A percentile compares a stretch with the other conserved stretches of the same genome.
Evolutionary conservation across 345 rosid species (phyloP).

Genomic region (Ailanthus altissimus): DNA sequence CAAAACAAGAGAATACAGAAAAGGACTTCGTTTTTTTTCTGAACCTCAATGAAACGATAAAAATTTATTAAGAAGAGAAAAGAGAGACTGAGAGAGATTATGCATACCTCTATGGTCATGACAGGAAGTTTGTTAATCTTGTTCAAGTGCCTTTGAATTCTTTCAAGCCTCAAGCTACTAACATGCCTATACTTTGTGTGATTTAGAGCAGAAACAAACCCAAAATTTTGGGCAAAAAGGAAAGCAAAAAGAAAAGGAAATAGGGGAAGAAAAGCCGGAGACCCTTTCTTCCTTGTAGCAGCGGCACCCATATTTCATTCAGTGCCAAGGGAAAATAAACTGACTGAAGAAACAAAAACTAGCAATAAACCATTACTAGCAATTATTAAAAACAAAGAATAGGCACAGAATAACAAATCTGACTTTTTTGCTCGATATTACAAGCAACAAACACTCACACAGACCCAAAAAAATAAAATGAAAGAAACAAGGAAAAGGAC

Average conservation of each 20-base stretch:
- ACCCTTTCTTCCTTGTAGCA: conserved; percentile 23
- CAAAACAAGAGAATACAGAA: not conserved
- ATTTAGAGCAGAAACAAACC: conserved; percentile 42
- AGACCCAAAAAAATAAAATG: conserved; percentile 23
- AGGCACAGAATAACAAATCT: conserved; percentile 14
- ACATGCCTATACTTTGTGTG: conserved; percentile 59
- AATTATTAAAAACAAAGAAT: conserved; percentile 24
- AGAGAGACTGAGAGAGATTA: not conserved
- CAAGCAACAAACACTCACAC: conserved; percentile 31
- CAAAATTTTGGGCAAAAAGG: conserved; percentile 25
- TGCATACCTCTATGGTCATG: conserved; percentile 69
- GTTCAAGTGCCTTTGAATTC: conserved; percentile 78
- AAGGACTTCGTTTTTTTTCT: not conserved
- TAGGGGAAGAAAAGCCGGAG: conserved; percentile 18
- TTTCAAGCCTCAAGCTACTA: conserved; percentile 68
- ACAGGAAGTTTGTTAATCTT: conserved; percentile 84
- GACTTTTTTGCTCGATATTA: conserved; percentile 22
- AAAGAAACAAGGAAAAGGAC: conserved; percentile 36
- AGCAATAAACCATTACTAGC: conserved; percentile 32
- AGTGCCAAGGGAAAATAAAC: conserved; percentile 29
- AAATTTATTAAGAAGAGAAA: not conserved
- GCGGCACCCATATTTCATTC: conserved; percentile 44
- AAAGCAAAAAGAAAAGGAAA: conserved; percentile 29
- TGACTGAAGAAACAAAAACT: conserved; percentile 7
- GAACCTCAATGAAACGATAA: not conserved